Conservation (phyloP, 2,329 filamentous ascomycete genomes). For the Chrysoporthe austroafricana region DNA sequence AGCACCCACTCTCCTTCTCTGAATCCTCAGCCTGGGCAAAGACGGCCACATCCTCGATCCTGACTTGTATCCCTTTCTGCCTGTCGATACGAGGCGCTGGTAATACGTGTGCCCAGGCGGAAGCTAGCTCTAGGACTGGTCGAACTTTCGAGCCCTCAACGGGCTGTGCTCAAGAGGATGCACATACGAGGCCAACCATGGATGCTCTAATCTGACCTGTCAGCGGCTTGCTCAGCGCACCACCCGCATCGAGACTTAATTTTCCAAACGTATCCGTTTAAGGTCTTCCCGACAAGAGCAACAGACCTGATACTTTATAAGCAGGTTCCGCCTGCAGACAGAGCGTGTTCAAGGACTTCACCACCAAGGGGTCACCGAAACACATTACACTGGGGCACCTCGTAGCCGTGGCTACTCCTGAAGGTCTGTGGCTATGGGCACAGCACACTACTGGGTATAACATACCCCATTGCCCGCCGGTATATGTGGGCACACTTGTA, state of each 20-base stretch:
- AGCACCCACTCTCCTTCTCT: too few relatives aligned
- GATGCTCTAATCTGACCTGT: not conserved
- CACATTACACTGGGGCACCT: not conserved
- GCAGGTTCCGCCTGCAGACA: not conserved
- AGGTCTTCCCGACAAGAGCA: not conserved
- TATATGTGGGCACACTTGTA: not conserved
- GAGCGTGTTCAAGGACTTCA: too few relatives aligned
- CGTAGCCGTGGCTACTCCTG: not conserved
- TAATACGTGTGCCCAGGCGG: not conserved
- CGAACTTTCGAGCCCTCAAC: not conserved
- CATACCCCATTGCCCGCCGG: not conserved
- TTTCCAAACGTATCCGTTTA: not conserved
- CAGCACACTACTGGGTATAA: not conserved
- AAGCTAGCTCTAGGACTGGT: not conserved
- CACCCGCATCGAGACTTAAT: not conserved
- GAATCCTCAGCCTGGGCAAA: not conserved
- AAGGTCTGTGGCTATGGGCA: not conserved
- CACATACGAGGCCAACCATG: not conserved
- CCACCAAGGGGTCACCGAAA: too few relatives aligned
- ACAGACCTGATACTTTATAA: too few relatives aligned
- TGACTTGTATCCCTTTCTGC: not conserved
- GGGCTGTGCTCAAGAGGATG: not conserved
- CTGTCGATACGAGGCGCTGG: not conserved
- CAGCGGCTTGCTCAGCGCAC: not conserved
- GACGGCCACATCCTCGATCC: not conserved